Percentiles rank a stretch among this genome's conserved stretches.
Evolutionary conservation across 2,329 filamentous ascomycete genomes (phyloP).

Genomic region (Diaporthe eres): DNA sequence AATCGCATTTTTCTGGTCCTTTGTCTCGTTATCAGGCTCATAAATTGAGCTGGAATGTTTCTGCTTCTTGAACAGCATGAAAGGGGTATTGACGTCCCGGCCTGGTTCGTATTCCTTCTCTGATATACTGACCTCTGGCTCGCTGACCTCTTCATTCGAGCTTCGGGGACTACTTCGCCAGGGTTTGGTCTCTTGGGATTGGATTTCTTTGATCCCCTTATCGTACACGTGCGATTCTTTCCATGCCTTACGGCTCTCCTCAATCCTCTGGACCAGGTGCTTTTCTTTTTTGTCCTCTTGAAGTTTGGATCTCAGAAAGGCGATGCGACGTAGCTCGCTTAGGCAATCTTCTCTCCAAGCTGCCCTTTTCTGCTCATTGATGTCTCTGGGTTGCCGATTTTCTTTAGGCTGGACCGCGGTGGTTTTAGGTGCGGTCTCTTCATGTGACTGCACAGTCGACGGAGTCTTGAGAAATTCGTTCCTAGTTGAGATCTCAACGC

Average conservation of each 20-base stretch:
- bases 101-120: too few species aligned
- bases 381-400: accelerated
- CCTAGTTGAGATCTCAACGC: background rate
- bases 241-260: background rate
- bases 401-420: background rate
- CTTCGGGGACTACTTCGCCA: too few species aligned
- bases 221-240: too few species aligned
- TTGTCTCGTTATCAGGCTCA: background rate
- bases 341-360: background rate
- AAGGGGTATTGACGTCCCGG: background rate
- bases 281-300: background rate
- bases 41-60: accelerated
- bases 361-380: background rate
- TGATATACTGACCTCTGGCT: too few species aligned
- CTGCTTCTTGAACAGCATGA: background rate
- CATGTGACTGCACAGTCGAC: accelerated
- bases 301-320: background rate
- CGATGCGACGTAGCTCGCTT: background rate
- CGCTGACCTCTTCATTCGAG: background rate
- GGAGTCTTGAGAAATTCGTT: background rate
- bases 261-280: background rate
- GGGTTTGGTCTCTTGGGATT: too few species aligned
- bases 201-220: too few species aligned
- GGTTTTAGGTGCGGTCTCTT: background rate
- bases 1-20: background rate